Percentiles rank a stretch among this genome's conserved stretches.
Evolutionary conservation across 495 filamentous ascomycete species (phyloP).

Genomic region (Evansstolkia leycettana): DNA sequence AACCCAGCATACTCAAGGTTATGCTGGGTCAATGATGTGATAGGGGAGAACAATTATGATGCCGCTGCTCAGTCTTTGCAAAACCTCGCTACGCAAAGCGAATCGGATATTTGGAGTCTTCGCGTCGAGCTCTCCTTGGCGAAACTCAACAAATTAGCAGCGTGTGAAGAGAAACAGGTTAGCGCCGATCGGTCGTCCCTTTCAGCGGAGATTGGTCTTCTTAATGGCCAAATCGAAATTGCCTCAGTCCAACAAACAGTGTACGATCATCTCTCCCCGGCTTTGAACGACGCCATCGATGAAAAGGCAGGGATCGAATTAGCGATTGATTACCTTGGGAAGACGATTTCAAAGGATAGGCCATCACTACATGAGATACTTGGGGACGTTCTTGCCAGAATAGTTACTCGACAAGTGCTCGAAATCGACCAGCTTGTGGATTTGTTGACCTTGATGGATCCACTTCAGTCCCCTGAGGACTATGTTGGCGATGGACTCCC

Average conservation of each 20-base stretch:
- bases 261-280: constrained; percentile 44
- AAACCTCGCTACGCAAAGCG: constrained; percentile 39
- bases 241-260: constrained; percentile 65
- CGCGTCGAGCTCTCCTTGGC: constrained; percentile 66
- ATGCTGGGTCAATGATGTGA: constrained; percentile 73
- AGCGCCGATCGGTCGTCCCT: constrained; percentile 13
- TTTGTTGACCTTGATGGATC: constrained; percentile 5
- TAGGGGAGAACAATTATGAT: constrained; percentile 46
- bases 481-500: constrained; percentile 16
- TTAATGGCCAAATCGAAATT: constrained; percentile 51
- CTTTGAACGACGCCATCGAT: constrained; percentile 59
- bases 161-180: constrained; percentile 15
- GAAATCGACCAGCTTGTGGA: constrained; percentile 60
- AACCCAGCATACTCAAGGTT: constrained; percentile 52
- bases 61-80: constrained; percentile 50
- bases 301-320: constrained; percentile 62
- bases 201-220: constrained; percentile 23
- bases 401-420: constrained; percentile 58
- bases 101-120: constrained; percentile 61
- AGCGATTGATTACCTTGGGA: constrained; percentile 54
- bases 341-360: constrained; percentile 39
- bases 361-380: constrained; percentile 55
- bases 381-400: constrained; percentile 45
- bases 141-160: constrained; percentile 56
- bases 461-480: background rate